These are phyloP conservation scores for Actinomucor elegans DNA, from an alignment of 371 early-diverging fungal genomes.

Conservation along the genomic window DNA sequence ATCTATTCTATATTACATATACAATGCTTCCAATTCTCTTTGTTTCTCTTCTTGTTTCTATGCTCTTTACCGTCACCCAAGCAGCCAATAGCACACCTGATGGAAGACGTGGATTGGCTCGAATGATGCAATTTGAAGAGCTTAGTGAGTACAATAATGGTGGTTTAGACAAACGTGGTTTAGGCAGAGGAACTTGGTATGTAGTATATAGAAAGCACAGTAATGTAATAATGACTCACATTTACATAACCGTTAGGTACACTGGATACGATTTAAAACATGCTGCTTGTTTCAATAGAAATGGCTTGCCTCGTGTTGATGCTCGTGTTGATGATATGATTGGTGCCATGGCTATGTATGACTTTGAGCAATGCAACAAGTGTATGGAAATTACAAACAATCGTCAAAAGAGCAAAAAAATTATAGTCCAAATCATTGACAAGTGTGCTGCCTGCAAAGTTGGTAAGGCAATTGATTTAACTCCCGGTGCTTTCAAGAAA, in stretches of 20 bases:
- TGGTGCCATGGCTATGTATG: constrained; percentile 39
- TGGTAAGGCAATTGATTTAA: constrained; percentile 31
- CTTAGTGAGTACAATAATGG: neutral
- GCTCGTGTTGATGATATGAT: constrained; percentile 27
- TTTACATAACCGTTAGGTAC: no score
- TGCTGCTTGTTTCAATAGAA: constrained; percentile 35
- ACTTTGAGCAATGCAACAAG: constrained; percentile 32
- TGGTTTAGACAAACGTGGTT: constrained; percentile 15
- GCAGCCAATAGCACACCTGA: constrained; percentile 5
- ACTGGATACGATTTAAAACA: constrained; percentile 25
- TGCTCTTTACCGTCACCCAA: neutral
- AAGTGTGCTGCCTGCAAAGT: constrained; percentile 34
- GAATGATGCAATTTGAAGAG: constrained; percentile 16
- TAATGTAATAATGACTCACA: neutral
- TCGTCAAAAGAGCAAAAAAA: constrained; percentile 1
- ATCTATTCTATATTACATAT: no score
- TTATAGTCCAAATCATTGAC: constrained; percentile 30
- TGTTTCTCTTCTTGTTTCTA: no score
- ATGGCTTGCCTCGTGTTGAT: constrained; percentile 23
- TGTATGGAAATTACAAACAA: constrained; percentile 37
- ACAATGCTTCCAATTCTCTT: no score
- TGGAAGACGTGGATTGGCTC: constrained; percentile 16
- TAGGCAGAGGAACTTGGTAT: constrained; percentile 24
- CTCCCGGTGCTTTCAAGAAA: constrained; percentile 30
- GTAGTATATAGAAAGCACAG: neutral